Base-by-base conservation (phyloP, 2,329 filamentous ascomycete species). In the Teratosphaeria gauchensis region DNA sequence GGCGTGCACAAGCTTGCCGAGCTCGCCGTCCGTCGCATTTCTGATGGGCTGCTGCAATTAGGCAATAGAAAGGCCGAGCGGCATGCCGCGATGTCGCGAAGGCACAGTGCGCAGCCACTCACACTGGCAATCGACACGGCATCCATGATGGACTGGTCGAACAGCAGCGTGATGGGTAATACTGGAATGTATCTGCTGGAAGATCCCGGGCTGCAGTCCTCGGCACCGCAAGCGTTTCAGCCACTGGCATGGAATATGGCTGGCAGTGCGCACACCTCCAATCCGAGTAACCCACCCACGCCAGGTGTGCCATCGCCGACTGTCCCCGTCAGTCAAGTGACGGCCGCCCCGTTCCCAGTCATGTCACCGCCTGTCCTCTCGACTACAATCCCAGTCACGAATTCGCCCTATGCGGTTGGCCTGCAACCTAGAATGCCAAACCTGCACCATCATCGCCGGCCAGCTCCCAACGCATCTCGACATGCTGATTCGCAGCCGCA, bases 171-270 rank as follows among this genome's bases (percentile, higher is more conserved):
- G 14, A 79, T 79, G 77, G 74, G 75, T 16, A 73, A 74, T 55
- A 76, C 74, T 2, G 75, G 77, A 4, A 78, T 79, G 76, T 68
- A 76, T 46, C 68, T 78, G 0, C 71, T 79, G 31, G 77, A 80
- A 62, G 77, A 79, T 58, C 67, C 72, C 14, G 75, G 76, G 7
- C 64, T 78, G 33, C 77, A 79, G 48, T 63, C 65, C 9, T 63
- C 62, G 53, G 59, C 59, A 7, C 63, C 61, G 11, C 59, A 53
- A 12, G 51, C 65, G 12, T 70, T 70, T 54, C 61, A 64, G 24
- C 68, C 68, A n/a, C 60, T 69, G 4, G 62, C 58, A 30, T 70
- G 67, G 67, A 59, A 66, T 53, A 66, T 68, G 65, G 65, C 66
- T 7, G 67, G 67, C 48, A 63, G 62, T 56, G 59, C 60, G 24